Evolutionary conservation across 768 basidiomycete genomes (phyloP), one percentile per base, ranked within the genome.

Genomic region (Tylopilus subfusipes): DNA sequence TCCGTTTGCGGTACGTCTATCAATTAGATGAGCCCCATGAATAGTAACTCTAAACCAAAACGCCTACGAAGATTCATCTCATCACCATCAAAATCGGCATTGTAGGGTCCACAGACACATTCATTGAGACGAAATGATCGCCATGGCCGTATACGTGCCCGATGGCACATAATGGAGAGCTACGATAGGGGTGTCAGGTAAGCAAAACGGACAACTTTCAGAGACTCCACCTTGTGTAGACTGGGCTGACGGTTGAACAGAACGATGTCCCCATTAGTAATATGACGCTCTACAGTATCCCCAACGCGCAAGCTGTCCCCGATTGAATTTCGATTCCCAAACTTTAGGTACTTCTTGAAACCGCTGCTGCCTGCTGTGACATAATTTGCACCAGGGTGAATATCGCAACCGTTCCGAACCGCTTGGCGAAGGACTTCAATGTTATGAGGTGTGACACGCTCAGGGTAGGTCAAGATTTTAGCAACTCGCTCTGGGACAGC

Each of bases 31-130:
- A 62, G 45, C 14, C 6, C 21, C 5, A 19, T 53, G 29, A 47
- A 56, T 34, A 5, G 44, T 25, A 45, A 29, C 2, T 18, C 5
- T 58, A 4, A 36, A 48, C 25, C 27, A 34, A 14, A 55, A 43
- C 48, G 68, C 91, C 64, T 65, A 95, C 96, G 97, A 64, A 99
- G 76, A 73, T 99, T 99, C 97, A 99, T 99, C 71, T 99, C 97
- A 68, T 99, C 97, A 57, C 97, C 97, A 68, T 99, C 97, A 60
- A 99, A 99, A 77, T 99, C 97, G 46, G 97, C 97, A 67, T 98
- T 98, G 74, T 98, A 98, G 9, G 97, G 97, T 44, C 92, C 94
- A 73, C 97, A 99, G 10, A 98, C 97, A 82, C 97, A 99, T 69
- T 99, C 97, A 66, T 99, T 99, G 52, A 99, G 74, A 30, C 97